Conservation (phyloP, 371 early-diverging fungal genomes). For the Zopfochytrium polystomum region DNA sequence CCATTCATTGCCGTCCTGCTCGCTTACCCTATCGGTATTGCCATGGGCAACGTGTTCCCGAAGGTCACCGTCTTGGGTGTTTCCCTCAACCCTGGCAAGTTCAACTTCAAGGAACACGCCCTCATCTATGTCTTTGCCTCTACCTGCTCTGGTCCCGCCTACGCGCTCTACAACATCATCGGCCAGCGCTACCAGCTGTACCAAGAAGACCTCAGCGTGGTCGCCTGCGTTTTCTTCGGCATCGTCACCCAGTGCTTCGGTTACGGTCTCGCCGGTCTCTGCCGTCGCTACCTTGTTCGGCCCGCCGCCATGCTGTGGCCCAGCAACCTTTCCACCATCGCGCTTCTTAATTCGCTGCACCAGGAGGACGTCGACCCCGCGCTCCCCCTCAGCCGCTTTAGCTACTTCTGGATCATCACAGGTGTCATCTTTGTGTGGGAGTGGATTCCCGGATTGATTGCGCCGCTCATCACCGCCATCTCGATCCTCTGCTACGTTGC, state of each 20-base stretch:
- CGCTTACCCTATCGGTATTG: constrained; percentile 41
- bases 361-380: constrained; percentile 67
- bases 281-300: constrained; percentile 68
- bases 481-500: constrained; percentile 60
- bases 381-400: constrained; percentile 38
- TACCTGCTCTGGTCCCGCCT: too few relatives aligned
- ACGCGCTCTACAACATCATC: too few relatives aligned
- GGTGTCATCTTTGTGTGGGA: constrained; percentile 60
- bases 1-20: constrained; percentile 29
- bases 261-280: too few relatives aligned
- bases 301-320: too few relatives aligned
- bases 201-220: too few relatives aligned
- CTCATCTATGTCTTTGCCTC: too few relatives aligned
- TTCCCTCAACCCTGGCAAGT: constrained; percentile 62
- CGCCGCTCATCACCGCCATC: constrained; percentile 51
- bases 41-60: constrained; percentile 31
- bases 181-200: too few relatives aligned
- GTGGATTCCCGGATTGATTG: constrained; percentile 69
- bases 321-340: constrained; percentile 63
- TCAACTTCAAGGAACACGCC: too few relatives aligned
- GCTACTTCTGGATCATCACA: constrained; percentile 65
- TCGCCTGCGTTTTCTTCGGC: too few relatives aligned
- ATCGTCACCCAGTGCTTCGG: too few relatives aligned
- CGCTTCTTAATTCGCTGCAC: too few relatives aligned
- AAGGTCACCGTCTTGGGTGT: constrained; percentile 62